Conservation (phyloP, 257 asterid species). For the Apocynum venetum region DNA sequence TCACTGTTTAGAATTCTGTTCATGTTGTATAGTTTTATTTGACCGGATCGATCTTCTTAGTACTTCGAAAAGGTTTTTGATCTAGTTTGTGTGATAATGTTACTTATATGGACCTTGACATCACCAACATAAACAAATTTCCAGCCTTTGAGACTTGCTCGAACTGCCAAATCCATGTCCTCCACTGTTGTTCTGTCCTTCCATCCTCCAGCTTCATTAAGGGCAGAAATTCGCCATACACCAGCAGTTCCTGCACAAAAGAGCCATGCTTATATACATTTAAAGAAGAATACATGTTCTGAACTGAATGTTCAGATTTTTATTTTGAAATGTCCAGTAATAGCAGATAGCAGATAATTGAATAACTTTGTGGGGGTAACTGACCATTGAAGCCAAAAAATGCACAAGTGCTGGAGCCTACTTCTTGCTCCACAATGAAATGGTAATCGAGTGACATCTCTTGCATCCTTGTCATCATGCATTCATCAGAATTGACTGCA, state of each 20-base stretch:
- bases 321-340: no score
- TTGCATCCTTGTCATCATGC: conserved; percentile 69
- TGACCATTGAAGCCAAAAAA: conserved; percentile 69
- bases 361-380: background rate
- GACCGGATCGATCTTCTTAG: no score
- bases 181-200: conserved; percentile 43
- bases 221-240: conserved; percentile 39
- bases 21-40: background rate
- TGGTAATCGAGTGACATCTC: conserved; percentile 71
- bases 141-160: conserved; percentile 47
- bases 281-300: no score
- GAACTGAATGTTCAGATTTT: no score
- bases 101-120: conserved; percentile 18
- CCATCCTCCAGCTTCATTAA: conserved; percentile 48
- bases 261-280: background rate
- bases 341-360: background rate
- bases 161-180: conserved; percentile 45
- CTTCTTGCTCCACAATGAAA: conserved; percentile 72
- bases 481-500: conserved; percentile 63
- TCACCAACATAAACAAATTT: conserved; percentile 35
- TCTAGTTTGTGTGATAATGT: background rate
- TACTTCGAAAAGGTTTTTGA: background rate
- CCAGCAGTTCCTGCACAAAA: conserved; percentile 35
- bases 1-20: background rate
- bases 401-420: conserved; percentile 48